Percentiles rank a stretch among this genome's conserved stretches.
Evolutionary conservation across 208 protist genomes (phyloP).

Genomic region (Leishmania mexicana): DNA sequence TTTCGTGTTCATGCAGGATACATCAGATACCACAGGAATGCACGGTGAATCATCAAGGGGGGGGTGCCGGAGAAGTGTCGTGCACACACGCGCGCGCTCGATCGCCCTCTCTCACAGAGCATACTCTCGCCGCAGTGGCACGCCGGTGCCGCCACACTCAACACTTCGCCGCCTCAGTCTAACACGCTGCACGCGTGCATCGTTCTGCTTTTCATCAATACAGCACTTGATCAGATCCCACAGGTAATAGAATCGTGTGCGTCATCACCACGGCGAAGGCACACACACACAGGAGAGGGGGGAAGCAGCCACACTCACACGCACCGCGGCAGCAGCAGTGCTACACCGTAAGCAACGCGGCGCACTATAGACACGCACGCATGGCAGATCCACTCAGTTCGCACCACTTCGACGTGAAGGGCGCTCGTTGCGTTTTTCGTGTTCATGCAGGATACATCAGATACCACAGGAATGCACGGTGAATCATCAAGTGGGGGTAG

Average conservation of each 20-base stretch:
- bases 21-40: conserved; percentile 87
- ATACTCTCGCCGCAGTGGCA: too few species aligned
- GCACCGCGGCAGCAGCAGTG: background rate
- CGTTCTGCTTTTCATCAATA: conserved; percentile 30
- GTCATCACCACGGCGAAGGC: conserved; percentile 21
- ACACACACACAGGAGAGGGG: background rate
- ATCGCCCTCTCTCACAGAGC: background rate
- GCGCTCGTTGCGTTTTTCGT: conserved; percentile 60
- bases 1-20: conserved; percentile 37
- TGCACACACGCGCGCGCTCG: background rate
- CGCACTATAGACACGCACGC: background rate
- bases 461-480: conserved; percentile 83
- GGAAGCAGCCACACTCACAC: background rate
- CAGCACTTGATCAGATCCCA: conserved; percentile 37
- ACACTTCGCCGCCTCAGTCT: conserved; percentile 18
- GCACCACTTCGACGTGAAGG: conserved; percentile 22
- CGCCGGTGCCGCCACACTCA: background rate
- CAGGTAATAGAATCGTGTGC: conserved; percentile 44
- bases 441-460: conserved; percentile 41
- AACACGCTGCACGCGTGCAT: conserved; percentile 29
- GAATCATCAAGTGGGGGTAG: conserved; percentile 25
- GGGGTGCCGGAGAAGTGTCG: conserved; percentile 19
- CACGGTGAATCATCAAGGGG: conserved; percentile 35
- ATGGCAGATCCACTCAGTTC: conserved; percentile 15
- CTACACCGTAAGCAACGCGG: background rate